Base-by-base conservation (phyloP, 345 rosid genomes). In the Laguncularia racemosa region DNA sequence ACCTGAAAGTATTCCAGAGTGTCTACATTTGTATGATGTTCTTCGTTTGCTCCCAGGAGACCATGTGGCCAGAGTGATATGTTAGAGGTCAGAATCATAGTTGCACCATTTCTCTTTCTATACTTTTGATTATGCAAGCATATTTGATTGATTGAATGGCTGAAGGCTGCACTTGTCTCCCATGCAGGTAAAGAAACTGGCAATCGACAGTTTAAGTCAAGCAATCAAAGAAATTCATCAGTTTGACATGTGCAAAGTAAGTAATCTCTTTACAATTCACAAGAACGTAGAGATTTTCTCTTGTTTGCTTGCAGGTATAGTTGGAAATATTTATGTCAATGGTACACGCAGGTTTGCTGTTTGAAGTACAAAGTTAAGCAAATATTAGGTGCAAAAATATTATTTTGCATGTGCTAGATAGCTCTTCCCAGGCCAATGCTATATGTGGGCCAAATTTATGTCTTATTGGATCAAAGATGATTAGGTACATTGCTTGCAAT, bases 101-200 rank as follows among this genome's bases (percentile, higher is more conserved):
- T 33, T 33, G 40, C 11, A 33, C 9, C 1, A 9, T 13, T 26
- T 13, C 43, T 21, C 56, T 58, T 40, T 14, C 33, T 53, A 44
- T 53, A 48, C 49, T 44, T 13, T 16, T 18, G 38, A 43, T 19
- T 20, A 16, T 46, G 50, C 68, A 43, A 46, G 47, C 46, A 6
- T 18, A 19, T 59, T 38, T 9, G 46, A n/a, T 56, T 52, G 28
- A 46, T 5, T 12, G 14, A 57, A 61, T 12, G 43, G 45, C 58
- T 44, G 10, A 16, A 48, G 53, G 49, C 62, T 48, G 10, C 21
- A 55, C 46, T 46, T 19, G 50, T 21, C 56, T 58, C 20, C 58
- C 55, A 53, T 62, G 51, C 76, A 92, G 98, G 89, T 85, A 77
- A 81, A 82, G 82, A 85, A 78, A 76, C 87, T 93, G 97, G 82